These are phyloP conservation scores for Alternaria conjuncta DNA, from an alignment of 2,329 filamentous ascomycete species.

Conservation along the genomic window DNA sequence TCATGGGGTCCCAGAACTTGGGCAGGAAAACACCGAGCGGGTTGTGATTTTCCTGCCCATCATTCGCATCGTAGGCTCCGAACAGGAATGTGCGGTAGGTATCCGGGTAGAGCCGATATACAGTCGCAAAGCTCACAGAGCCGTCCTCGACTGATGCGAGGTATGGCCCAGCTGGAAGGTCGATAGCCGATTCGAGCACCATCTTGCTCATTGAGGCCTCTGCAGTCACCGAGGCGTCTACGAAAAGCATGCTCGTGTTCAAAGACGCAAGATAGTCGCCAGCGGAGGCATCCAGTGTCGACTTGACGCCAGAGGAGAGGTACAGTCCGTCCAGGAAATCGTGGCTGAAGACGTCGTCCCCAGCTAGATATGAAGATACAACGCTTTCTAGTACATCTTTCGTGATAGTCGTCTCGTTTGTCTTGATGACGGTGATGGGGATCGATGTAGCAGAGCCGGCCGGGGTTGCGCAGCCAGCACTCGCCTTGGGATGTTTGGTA, in stretches of 20 bases:
- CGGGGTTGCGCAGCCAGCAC: slow-evolving; percentile 5
- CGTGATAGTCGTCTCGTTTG: slow-evolving; percentile 37
- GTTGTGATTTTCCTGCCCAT: slow-evolving; percentile 27
- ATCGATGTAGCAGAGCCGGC: slow-evolving; percentile 10
- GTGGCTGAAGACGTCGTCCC: slow-evolving; percentile 48
- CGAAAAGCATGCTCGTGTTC: slow-evolving; percentile 24
- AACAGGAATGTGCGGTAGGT: slow-evolving; percentile 39
- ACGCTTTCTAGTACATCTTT: slow-evolving; percentile 34
- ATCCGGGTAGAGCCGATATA: slow-evolving; percentile 42
- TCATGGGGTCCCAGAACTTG: slow-evolving; percentile 37
- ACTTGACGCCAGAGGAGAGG: slow-evolving; percentile 29
- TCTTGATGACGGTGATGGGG: slow-evolving; percentile 40
- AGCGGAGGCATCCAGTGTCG: slow-evolving; percentile 29
- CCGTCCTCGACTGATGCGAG: slow-evolving; percentile 19
- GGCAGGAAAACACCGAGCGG: slow-evolving; percentile 33
- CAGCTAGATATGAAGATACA: slow-evolving; percentile 39
- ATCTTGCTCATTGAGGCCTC: not conserved
- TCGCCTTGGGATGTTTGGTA: slow-evolving; percentile 38
- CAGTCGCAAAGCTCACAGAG: slow-evolving; percentile 27
- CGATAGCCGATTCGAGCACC: slow-evolving; percentile 2
- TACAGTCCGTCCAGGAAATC: slow-evolving; percentile 48
- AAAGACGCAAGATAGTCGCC: slow-evolving; percentile 22
- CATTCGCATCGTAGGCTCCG: slow-evolving; percentile 37
- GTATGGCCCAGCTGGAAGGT: slow-evolving; percentile 41
- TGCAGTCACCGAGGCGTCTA: slow-evolving; percentile 15